Base-by-base conservation (phyloP, 495 filamentous ascomycete species). In the Xylaria grammica region DNA sequence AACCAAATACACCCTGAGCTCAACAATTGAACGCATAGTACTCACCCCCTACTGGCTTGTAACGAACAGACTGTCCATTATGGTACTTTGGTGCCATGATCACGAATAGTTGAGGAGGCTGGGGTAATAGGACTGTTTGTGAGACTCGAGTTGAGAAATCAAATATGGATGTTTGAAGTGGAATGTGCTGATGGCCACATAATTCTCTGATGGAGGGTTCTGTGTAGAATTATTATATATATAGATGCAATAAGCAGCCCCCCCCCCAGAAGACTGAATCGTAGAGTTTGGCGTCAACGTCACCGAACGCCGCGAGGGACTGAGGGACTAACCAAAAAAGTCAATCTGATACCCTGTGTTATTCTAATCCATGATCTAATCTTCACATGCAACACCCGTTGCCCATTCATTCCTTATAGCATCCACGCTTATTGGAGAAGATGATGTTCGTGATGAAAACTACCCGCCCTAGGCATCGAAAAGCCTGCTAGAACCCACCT, bases 11-110 rank as follows among this genome's bases (percentile, higher is more conserved):
- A 36, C n/a, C n/a, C n/a, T n/a, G n/a, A n/a, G n/a, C n/a, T n/a
- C n/a, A n/a, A n/a, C n/a, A n/a, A n/a, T n/a, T n/a, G n/a, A n/a
- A 11, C 32, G 9, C 22, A 46, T 62, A 22, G 60, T 19, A 58
- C 67, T 30, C 51, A 74, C 74, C 77, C 51, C 77, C 77, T 34
- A 79, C 74, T 32, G 77, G 77, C 75, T 79, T 78, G 68, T 79
- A 79, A 40, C 77, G 75, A 27, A 79, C 77, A 30, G 65, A 50
- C 20, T 79, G 64, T 27, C 77, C 77, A 9, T n/a, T 45, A 26
- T 56, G 63, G 66, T 71, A 75, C 40, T 65, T 67, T 0, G 69
- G 62, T 61, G 58, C 65, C 65, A 67, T 67, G 20, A 9, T 63
- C 0, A 40, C 20, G 19, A 15, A 26, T 58, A 20, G 9, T 27